Evolutionary conservation across 2,329 filamentous ascomycete species (phyloP).

Genomic region (Achaetomium macrosporum): DNA sequence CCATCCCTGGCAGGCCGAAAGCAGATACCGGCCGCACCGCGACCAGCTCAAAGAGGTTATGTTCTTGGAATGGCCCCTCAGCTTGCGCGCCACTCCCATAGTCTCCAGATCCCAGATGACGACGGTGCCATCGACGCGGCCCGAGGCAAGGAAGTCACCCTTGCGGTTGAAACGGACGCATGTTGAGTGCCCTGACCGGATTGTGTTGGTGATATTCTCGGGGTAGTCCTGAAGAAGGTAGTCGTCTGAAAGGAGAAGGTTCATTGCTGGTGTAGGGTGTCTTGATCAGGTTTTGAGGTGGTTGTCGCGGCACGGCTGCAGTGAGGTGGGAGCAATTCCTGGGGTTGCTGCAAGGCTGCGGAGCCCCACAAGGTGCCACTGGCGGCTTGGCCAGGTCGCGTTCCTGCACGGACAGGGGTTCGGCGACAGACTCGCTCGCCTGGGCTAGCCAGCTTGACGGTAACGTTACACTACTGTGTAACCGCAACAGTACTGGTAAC

Average conservation of each 20-base stretch:
- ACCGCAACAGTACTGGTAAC: too few relatives aligned
- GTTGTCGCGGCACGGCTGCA: constrained; percentile 4
- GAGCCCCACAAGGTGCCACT: constrained; percentile 5
- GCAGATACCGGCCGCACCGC: constrained; percentile 78
- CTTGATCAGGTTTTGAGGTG: neutral
- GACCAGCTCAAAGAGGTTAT: constrained; percentile 97
- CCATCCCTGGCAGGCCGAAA: constrained; percentile 94
- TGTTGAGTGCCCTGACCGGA: constrained; percentile 65
- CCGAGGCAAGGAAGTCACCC: constrained; percentile 91
- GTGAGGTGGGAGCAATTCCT: neutral
- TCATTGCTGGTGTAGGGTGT: constrained; percentile 39
- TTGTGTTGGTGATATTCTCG: constrained; percentile 79
- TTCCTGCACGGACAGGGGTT: neutral
- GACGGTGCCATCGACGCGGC: constrained; percentile 87
- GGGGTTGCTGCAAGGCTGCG: constrained; percentile 17
- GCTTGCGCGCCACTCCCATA: constrained; percentile 89
- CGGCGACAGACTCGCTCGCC: constrained; percentile 9
- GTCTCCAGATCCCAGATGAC: constrained; percentile 97
- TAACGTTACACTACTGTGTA: neutral
- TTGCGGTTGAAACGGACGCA: constrained; percentile 83
- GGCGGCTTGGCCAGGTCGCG: neutral
- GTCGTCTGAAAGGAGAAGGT: constrained; percentile 55
- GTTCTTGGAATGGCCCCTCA: constrained; percentile 87
- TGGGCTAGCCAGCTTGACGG: neutral
- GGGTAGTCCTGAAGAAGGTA: constrained; percentile 75